A percentile compares a stretch with the other conserved stretches of the same genome.
Evolutionary conservation across 2,329 filamentous ascomycete genomes (phyloP).

Genomic region (Podosphaera xanthii): DNA sequence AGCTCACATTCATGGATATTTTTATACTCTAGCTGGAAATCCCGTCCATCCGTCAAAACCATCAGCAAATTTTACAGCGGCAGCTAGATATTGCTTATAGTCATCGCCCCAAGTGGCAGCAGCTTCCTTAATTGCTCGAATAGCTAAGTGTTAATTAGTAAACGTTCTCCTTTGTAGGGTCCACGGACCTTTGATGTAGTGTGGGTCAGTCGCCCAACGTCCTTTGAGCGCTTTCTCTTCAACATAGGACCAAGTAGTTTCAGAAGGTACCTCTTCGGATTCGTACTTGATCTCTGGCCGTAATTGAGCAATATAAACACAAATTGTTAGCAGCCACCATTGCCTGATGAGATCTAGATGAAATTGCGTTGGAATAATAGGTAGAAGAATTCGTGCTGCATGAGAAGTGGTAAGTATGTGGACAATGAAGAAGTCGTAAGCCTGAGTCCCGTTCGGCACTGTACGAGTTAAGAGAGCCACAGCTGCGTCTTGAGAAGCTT

Average conservation of each 20-base stretch:
- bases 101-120: conserved; percentile 53
- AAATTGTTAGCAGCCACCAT: conserved; percentile 72
- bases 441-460: conserved; percentile 30
- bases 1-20: neutral
- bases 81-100: conserved; percentile 39
- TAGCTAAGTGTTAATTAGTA: conserved; percentile 20
- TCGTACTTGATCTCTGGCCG: conserved; percentile 44
- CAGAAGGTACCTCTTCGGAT: conserved; percentile 30
- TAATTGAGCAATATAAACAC: conserved; percentile 53
- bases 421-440: conserved; percentile 65
- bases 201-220: conserved; percentile 45
- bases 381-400: conserved; percentile 66
- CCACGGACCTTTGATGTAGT: conserved; percentile 57
- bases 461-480: conserved; percentile 39
- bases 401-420: conserved; percentile 72
- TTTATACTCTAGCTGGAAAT: conserved; percentile 17
- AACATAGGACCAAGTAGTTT: conserved; percentile 54
- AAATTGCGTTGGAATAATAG: conserved; percentile 47
- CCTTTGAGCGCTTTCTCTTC: conserved; percentile 47
- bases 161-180: neutral
- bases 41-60: conserved; percentile 46
- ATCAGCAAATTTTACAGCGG: conserved; percentile 49
- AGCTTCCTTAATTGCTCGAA: conserved; percentile 54
- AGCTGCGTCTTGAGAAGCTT: conserved; percentile 40
- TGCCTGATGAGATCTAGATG: conserved; percentile 56